Evolutionary conservation across 805 yeast genomes (phyloP).

Genomic region (Saturnispora dispora): DNA sequence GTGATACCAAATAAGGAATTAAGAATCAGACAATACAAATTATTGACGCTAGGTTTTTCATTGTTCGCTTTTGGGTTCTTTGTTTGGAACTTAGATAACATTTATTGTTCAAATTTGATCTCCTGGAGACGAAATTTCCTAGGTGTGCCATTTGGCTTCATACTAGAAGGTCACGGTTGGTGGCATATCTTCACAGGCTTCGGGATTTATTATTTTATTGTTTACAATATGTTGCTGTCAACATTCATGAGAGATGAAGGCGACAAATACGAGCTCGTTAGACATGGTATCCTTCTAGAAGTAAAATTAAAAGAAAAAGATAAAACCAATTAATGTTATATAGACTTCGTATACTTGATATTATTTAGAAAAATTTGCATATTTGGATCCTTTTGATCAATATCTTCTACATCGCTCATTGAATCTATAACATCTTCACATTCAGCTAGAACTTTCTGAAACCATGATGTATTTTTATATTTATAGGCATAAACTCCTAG

Average conservation of each 20-base stretch:
- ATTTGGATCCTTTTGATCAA: background rate
- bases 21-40: conserved; percentile 20
- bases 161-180: conserved; percentile 94
- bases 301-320: conserved; percentile 18
- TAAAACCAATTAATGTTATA: background rate
- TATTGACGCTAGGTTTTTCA: conserved; percentile 24
- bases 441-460: conserved; percentile 1
- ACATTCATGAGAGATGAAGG: conserved; percentile 53
- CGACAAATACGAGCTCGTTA: conserved; percentile 44
- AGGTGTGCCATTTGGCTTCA: conserved; percentile 79
- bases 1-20: conserved; percentile 17
- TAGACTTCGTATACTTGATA: conserved; percentile 6
- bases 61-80: conserved; percentile 65
- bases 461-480: conserved; percentile 6
- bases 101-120: conserved; percentile 57
- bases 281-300: conserved; percentile 53
- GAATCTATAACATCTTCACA: background rate
- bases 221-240: conserved; percentile 68
- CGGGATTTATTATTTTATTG: conserved; percentile 80
- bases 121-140: conserved; percentile 43
- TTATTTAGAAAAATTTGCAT: conserved; percentile 6
- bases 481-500: conserved; percentile 8
- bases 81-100: conserved; percentile 85
- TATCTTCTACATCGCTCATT: background rate
- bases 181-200: conserved; percentile 87